Evolutionary conservation across 2,329 filamentous ascomycete species (phyloP).

Genomic region (Pyrenophora seminiperda): DNA sequence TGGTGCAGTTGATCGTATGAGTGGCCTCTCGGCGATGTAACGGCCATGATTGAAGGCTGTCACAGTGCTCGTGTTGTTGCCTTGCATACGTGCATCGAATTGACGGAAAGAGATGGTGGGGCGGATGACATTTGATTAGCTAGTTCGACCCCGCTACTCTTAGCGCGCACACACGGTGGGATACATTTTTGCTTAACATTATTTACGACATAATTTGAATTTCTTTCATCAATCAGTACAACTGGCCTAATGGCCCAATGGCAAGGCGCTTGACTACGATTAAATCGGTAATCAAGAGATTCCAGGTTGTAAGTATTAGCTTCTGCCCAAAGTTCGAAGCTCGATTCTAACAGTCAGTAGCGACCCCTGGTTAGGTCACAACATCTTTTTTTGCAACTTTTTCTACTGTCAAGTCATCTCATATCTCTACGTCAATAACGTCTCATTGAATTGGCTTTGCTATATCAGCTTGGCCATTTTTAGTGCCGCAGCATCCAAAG

Average conservation of each 20-base stretch:
- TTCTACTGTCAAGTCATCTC: too few relatives aligned
- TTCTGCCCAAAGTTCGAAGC: too few relatives aligned
- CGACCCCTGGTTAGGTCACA: conserved; percentile 31
- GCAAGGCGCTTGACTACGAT: conserved; percentile 63
- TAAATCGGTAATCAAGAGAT: conserved; percentile 39
- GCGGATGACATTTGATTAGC: conserved; percentile 4
- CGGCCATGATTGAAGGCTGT: conserved; percentile 7
- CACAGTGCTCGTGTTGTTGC: conserved; percentile 4
- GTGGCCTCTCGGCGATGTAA: not conserved
- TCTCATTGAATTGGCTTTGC: not conserved
- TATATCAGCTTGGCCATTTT: too few relatives aligned
- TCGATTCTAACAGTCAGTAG: conserved; percentile 2
- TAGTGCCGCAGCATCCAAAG: too few relatives aligned
- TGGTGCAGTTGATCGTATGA: too few relatives aligned
- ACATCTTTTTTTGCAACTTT: conserved; percentile 4
- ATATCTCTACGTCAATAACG: too few relatives aligned
- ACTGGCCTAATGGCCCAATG: conserved; percentile 56
- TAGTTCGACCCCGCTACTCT: conserved; percentile 1
- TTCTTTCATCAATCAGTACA: conserved; percentile 6
- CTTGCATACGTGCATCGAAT: conserved; percentile 9
- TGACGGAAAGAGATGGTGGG: conserved; percentile 9
- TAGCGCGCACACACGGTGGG: not conserved
- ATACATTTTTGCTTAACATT: not conserved
- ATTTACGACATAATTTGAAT: not conserved
- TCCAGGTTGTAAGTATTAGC: conserved; percentile 28